Percentiles rank a stretch among this genome's conserved stretches.
Conservation (phyloP, 2,329 filamentous ascomycete genomes). For the Ilyonectria destructans region DNA sequence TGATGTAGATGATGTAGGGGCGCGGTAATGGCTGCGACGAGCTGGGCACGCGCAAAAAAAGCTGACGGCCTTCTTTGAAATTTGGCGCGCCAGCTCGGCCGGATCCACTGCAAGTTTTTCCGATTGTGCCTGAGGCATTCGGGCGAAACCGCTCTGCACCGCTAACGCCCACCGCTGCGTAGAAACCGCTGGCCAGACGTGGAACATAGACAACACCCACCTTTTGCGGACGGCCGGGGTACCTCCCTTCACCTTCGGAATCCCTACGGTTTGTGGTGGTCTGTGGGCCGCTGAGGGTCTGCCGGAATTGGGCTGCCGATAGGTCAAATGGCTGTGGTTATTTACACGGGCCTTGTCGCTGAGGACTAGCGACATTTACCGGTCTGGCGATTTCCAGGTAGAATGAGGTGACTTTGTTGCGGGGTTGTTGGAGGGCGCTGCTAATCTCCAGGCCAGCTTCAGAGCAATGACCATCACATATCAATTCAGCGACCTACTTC, state of each 20-base stretch:
- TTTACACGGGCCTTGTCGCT: constrained; percentile 37
- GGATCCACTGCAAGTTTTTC: constrained; percentile 52
- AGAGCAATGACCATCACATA: constrained; percentile 12
- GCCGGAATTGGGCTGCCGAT: background rate
- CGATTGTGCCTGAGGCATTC: constrained; percentile 47
- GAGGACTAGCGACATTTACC: constrained; percentile 25
- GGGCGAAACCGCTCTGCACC: constrained; percentile 24
- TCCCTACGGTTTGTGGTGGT: background rate
- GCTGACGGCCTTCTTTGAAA: constrained; percentile 51
- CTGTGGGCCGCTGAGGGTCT: background rate
- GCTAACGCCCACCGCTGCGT: constrained; percentile 16
- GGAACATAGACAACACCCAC: constrained; percentile 16
- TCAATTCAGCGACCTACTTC: constrained; percentile 10
- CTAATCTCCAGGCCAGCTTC: constrained; percentile 6
- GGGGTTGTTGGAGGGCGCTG: constrained; percentile 36
- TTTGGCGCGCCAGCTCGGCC: constrained; percentile 49
- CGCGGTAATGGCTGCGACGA: constrained; percentile 53
- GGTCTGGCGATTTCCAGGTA: constrained; percentile 47
- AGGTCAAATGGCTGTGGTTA: constrained; percentile 1
- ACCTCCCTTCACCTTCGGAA: background rate
- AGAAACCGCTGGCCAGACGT: constrained; percentile 20
- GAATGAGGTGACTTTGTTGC: constrained; percentile 48
- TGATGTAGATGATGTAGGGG: constrained; percentile 57
- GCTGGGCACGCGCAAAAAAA: constrained; percentile 55
- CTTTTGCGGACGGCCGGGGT: background rate